Evolutionary conservation across 2,329 filamentous ascomycete species (phyloP).

Genomic region (Fusarium humuli): DNA sequence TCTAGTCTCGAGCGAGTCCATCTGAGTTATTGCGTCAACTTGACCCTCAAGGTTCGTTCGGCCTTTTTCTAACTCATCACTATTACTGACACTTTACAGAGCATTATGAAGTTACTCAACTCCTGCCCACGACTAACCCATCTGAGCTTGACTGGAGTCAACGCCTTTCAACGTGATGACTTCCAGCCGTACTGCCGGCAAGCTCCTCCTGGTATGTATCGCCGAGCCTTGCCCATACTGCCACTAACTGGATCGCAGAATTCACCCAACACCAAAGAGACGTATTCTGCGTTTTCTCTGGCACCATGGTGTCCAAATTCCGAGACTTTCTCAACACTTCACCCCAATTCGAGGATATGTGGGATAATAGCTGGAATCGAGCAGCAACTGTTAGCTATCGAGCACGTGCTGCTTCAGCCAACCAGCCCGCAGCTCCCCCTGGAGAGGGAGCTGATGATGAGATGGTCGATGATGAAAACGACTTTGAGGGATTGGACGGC

Average conservation of each 20-base stretch:
- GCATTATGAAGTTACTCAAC: constrained; percentile 89
- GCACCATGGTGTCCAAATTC: constrained; percentile 81
- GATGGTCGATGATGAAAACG: constrained; percentile 59
- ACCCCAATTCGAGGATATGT: constrained; percentile 59
- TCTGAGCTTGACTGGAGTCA: constrained; percentile 91
- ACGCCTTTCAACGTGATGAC: constrained; percentile 88
- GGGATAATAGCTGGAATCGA: constrained; percentile 47
- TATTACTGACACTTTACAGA: constrained; percentile 63
- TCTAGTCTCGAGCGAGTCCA: constrained; percentile 90
- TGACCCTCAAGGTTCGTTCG: constrained; percentile 79
- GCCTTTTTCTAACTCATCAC: neutral
- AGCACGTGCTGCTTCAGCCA: constrained; percentile 14
- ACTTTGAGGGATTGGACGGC: constrained; percentile 56
- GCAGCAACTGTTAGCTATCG: constrained; percentile 12
- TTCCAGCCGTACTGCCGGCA: constrained; percentile 87
- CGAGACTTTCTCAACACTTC: constrained; percentile 79
- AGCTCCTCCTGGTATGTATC: constrained; percentile 75
- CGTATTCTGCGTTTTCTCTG: constrained; percentile 98
- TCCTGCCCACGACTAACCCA: constrained; percentile 93
- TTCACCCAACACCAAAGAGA: constrained; percentile 96
- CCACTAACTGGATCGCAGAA: constrained; percentile 63
- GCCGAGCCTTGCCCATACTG: neutral
- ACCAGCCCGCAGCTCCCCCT: constrained; percentile 4
- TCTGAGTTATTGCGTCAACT: constrained; percentile 90
- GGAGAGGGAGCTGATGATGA: constrained; percentile 58